Evolutionary conservation across 495 filamentous ascomycete genomes (phyloP), one percentile per base, ranked within the genome.

Genomic region (Annulohypoxylon nitens): DNA sequence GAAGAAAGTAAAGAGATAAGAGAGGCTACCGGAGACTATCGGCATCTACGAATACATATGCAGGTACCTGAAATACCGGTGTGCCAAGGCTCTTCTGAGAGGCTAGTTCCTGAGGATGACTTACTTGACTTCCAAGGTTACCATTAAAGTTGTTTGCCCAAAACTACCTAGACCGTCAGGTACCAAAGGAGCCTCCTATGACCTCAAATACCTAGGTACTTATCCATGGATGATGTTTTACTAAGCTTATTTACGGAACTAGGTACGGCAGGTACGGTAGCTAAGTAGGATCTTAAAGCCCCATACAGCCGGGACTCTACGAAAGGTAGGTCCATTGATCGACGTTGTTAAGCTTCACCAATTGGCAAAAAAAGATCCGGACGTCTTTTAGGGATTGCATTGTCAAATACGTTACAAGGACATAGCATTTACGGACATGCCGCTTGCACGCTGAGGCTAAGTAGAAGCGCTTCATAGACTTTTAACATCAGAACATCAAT

Each of bases 1-100:
- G 85, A 94, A 95, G 82, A 91, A 83, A 73, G 77, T 85, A 0
- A 90, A 87, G 76, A 76, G 83, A 70, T 85, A 69, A 79, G 33
- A 51, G 51, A 36, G 25, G 33, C 14, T 61, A 55, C 3, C 39
- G 48, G 33, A 18, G 54, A 23, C 43, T 61, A 64, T 16, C 8
- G 30, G 30, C 30, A 30, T 30, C 30, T 30, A 30, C 30, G 30
- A 1, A 43, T n/a, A 30, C 6, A 33, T 47, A 47, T 16, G 50
- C 7, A 36, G 23, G 23, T 54, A 54, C 50, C 25, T 30, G 25
- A 54, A 26, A 18, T 37, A 64, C 50, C 51, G 30, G 39, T 43
- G 39, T 23, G 41, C 50, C 53, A 58, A 64, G 53, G 33, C 37
- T 47, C 37, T 48, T 64, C 54, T 50, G 33, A 43, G 50, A 34